Conservation (phyloP, 805 yeast genomes). For the Candida xiaguanensis region DNA sequence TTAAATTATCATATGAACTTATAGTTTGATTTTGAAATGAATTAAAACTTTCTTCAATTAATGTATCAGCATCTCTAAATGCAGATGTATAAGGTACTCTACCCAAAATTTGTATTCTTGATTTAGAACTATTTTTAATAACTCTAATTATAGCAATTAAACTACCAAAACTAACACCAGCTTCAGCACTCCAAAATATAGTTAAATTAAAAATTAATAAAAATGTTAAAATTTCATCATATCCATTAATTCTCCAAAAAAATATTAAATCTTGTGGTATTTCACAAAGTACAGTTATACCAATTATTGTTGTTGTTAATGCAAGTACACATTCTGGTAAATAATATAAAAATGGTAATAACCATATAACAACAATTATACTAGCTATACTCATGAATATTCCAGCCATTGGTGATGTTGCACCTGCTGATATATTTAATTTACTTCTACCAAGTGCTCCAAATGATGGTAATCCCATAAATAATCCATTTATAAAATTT, state of each 20-base stretch:
- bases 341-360: constrained; percentile 23
- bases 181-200: constrained; percentile 35
- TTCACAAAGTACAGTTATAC: constrained; percentile 50
- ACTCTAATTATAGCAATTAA: constrained; percentile 31
- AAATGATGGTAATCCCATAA: constrained; percentile 33
- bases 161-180: constrained; percentile 35
- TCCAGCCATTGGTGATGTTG: constrained; percentile 37
- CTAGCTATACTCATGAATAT: constrained; percentile 29
- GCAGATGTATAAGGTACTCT: constrained; percentile 41
- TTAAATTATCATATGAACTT: constrained; percentile 12
- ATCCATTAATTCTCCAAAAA: constrained; percentile 29
- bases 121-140: constrained; percentile 72
- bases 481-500: constrained; percentile 23
- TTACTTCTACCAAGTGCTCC: constrained; percentile 37
- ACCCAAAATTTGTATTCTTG: constrained; percentile 81
- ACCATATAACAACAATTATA: constrained; percentile 19
- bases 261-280: constrained; percentile 31
- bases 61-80: constrained; percentile 71
- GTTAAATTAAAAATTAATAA: constrained; percentile 21
- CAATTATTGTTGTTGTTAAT: constrained; percentile 32
- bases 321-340: constrained; percentile 32
- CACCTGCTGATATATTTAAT: constrained; percentile 44
- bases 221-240: constrained; percentile 25
- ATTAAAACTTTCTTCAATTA: constrained; percentile 35
- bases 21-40: constrained; percentile 17